phyloP scores from a whole-genome alignment of 495 filamentous ascomycete species.

The Podospora fimiseda region DNA sequence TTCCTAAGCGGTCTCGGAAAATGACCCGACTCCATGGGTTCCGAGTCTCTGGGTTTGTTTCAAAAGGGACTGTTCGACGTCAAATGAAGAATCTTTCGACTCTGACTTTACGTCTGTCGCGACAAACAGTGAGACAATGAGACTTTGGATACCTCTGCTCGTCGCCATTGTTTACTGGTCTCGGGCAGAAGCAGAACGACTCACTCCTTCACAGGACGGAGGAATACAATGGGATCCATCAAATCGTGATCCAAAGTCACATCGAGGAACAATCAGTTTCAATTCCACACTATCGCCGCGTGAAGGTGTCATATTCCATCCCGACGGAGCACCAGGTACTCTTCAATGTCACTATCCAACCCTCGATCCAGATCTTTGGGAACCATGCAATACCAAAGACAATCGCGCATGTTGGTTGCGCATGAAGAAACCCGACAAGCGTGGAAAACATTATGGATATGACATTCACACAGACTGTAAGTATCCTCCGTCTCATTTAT shows the following conservation, averaged over 20 bases:
- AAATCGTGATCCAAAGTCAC: background rate
- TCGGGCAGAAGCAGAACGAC: too few relatives aligned
- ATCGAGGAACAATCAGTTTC: background rate
- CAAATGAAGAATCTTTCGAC: too few relatives aligned
- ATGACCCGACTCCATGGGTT: too few relatives aligned
- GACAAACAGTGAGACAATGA: too few relatives aligned
- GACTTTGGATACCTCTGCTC: too few relatives aligned
- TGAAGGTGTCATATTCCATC: slow-evolving; percentile 4
- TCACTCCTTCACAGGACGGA: background rate
- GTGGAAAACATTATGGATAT: background rate
- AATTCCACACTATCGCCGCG: background rate
- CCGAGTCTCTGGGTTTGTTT: too few relatives aligned
- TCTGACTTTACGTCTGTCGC: too few relatives aligned
- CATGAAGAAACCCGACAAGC: background rate
- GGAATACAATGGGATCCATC: background rate
- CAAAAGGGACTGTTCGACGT: too few relatives aligned
- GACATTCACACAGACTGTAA: slow-evolving; percentile 5
- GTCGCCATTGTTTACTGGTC: too few relatives aligned
- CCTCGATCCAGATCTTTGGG: slow-evolving; percentile 2
- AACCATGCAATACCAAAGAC: slow-evolving; percentile 1
- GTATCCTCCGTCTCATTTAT: background rate
- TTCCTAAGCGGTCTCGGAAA: too few relatives aligned
- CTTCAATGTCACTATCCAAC: slow-evolving; percentile 10
- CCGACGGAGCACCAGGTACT: slow-evolving; percentile 4
- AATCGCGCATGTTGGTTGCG: slow-evolving; percentile 8